Evolutionary conservation across 2,329 filamentous ascomycete genomes (phyloP).

Genomic region (Penicillium sp.): DNA sequence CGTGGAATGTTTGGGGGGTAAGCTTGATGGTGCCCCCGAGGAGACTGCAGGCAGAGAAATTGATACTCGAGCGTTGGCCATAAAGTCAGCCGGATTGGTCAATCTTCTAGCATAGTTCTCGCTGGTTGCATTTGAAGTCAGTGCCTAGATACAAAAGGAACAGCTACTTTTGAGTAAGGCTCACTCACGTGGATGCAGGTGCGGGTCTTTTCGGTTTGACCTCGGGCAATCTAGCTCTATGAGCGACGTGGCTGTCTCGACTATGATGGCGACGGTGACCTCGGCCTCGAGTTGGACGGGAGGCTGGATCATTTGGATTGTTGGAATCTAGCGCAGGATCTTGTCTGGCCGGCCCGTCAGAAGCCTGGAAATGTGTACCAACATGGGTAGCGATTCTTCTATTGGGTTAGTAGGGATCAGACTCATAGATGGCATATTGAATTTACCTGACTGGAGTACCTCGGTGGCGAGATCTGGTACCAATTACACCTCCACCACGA

Average conservation of each 20-base stretch:
- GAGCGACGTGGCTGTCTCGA: background rate
- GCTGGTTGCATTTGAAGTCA: background rate
- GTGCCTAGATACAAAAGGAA: background rate
- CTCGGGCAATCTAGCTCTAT: background rate
- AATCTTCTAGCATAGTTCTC: background rate
- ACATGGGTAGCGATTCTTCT: background rate
- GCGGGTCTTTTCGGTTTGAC: background rate
- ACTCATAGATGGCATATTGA: background rate
- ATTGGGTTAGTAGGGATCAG: background rate
- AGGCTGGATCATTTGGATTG: background rate
- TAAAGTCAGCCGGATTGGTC: background rate
- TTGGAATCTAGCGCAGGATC: slow-evolving; percentile 1
- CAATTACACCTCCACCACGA: slow-evolving; percentile 33
- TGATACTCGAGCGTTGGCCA: background rate
- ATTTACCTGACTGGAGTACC: background rate
- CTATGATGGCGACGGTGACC: background rate
- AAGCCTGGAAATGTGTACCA: background rate
- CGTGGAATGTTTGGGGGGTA: background rate
- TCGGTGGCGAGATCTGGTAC: slow-evolving; percentile 24
- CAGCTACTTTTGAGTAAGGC: background rate
- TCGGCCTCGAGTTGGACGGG: background rate
- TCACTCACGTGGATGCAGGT: background rate
- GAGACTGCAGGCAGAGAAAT: background rate
- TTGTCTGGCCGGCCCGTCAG: background rate
- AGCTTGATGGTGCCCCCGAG: background rate